Conservation (phyloP, 495 filamentous ascomycete genomes). For the Paragyromitra xinjiangensis region DNA sequence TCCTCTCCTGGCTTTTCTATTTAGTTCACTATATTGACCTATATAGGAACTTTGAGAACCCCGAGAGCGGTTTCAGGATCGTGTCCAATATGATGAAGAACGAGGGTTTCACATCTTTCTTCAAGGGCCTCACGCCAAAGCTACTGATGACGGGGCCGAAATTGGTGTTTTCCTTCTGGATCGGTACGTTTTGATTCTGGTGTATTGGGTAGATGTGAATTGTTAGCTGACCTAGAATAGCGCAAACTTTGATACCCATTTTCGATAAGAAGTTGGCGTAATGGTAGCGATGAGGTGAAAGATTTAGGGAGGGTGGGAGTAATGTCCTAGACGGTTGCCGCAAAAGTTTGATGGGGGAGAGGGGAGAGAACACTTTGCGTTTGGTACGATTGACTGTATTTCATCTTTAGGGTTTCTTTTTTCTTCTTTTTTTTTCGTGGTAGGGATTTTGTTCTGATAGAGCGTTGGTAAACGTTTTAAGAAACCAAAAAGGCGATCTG, state of each 20-base stretch:
- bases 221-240: slow-evolving; percentile 30
- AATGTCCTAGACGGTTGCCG: slow-evolving; percentile 7
- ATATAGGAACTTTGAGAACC: slow-evolving; percentile 89
- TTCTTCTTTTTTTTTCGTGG: background rate
- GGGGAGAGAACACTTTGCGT: background rate
- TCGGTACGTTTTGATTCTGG: slow-evolving; percentile 62
- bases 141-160: slow-evolving; percentile 98
- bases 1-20: background rate
- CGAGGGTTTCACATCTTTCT: slow-evolving; percentile 86
- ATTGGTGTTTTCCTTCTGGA: slow-evolving; percentile 99
- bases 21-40: background rate
- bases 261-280: slow-evolving; percentile 52
- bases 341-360: background rate
- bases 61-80: slow-evolving; percentile 91
- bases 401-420: background rate
- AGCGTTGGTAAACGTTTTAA: slow-evolving; percentile 17
- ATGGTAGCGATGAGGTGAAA: background rate
- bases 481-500: slow-evolving; percentile 6
- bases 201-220: background rate
- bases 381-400: slow-evolving; percentile 3
- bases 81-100: slow-evolving; percentile 87
- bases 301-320: background rate
- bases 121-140: slow-evolving; percentile 97
- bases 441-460: slow-evolving; percentile 15
- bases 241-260: slow-evolving; percentile 57